Evolutionary conservation across 768 basidiomycete genomes (phyloP).

Genomic region (Sporobolomyces pararoseus): DNA sequence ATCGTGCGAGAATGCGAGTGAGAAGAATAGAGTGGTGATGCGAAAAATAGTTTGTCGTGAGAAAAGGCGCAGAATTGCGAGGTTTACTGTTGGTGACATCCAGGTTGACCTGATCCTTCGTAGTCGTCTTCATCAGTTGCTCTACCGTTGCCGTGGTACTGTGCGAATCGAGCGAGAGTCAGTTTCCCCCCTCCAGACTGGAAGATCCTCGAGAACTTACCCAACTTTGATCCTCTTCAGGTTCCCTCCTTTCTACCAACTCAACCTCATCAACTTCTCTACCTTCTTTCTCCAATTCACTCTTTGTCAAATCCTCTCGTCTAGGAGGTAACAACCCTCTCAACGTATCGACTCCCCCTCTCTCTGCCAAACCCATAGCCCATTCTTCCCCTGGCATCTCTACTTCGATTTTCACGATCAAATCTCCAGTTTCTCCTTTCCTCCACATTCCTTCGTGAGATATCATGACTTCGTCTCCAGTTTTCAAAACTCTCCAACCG

Average conservation of each 20-base stretch:
- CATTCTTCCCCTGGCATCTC: constrained; percentile 84
- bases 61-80: neutral
- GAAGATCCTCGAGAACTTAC: neutral
- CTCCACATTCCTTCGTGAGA: constrained; percentile 86
- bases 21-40: neutral
- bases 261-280: constrained; percentile 59
- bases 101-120: neutral
- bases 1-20: too few species aligned
- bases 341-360: constrained; percentile 62
- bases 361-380: constrained; percentile 62
- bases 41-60: too few species aligned
- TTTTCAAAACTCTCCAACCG: constrained; percentile 60
- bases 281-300: constrained; percentile 61
- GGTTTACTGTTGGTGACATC: constrained; percentile 2
- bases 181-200: neutral
- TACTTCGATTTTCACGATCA: constrained; percentile 75
- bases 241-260: constrained; percentile 15
- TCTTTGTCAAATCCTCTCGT: constrained; percentile 67
- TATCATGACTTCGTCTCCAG: constrained; percentile 68
- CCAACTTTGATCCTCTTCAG: constrained; percentile 21
- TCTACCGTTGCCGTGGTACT: constrained; percentile 7
- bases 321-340: constrained; percentile 69
- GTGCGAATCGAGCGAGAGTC: neutral
- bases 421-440: constrained; percentile 66
- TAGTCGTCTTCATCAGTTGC: constrained; percentile 13